Base-by-base conservation (phyloP, 1,284 basidiomycete species). In the Austroboletus niveus region DNA sequence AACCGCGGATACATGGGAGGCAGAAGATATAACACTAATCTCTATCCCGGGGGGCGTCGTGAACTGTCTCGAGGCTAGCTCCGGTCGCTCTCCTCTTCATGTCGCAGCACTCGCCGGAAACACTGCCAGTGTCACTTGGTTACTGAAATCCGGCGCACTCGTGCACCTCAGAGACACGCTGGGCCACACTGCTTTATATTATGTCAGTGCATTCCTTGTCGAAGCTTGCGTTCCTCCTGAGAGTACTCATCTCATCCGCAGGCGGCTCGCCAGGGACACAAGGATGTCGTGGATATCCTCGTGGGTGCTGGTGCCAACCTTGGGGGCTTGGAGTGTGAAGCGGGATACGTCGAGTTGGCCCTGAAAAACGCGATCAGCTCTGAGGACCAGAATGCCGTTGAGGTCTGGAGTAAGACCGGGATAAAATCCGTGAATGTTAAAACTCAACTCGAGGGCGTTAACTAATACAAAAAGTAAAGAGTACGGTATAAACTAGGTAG, bases 101-200 rank as follows among this genome's bases (percentile, higher is more conserved):
- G 79, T 87, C 20, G 92, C 93, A 3, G 82, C 88, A 38, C 68
- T 94, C 35, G 84, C 86, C 47, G 90, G 89, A 0, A 79, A 80
- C 55, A 57, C 70, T 1, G 69, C 66, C 7, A 80, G 82, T 46
- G 81, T 86, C 27, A 72, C 77, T 31, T 63, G 80, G 35, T 72
- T 97, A 32, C 75, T 97, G 32, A 75, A 82, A 53, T 82, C 82
- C 1, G 94, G 94, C 2, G 91, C 92, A 2, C 76, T 92, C n/a
- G 93, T 97, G 10, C 94, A 96, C 68, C 73, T 88, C 9, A 78
- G 91, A 41, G 90, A 94, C 61, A 67, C 71, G 4, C 73, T 90
- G 39, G 91, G 89, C 1, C 92, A 94, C 62, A 93, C 92, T 14
- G 81, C 92, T 7, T 69, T 92, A 22, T 92, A 91, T 68, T 88